Conservation (phyloP, 2,329 filamentous ascomycete species). For the Coleophoma cylindrospora region DNA sequence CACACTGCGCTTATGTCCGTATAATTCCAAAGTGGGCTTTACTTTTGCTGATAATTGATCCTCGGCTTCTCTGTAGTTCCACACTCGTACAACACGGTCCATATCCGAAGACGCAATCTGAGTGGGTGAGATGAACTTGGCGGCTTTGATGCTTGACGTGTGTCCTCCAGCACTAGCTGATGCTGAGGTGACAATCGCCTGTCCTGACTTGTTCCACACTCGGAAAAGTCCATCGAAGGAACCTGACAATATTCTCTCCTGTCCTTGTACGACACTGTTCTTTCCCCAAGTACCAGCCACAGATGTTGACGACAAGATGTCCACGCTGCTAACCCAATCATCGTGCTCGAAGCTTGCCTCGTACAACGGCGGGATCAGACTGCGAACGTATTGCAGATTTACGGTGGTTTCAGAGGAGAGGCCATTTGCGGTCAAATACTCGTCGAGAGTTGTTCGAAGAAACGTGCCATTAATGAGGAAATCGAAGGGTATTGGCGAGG, state of each 20-base stretch:
- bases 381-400: conserved; percentile 88
- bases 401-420: conserved; percentile 85
- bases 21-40: conserved; percentile 73
- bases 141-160: conserved; percentile 72
- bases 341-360: conserved; percentile 94
- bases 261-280: conserved; percentile 43
- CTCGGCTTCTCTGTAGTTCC: conserved; percentile 74
- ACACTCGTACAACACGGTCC: conserved; percentile 81
- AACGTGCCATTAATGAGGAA: conserved; percentile 95
- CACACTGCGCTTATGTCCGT: conserved; percentile 73
- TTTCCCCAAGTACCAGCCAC: conserved; percentile 52
- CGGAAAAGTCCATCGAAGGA: conserved; percentile 87
- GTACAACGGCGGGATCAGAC: conserved; percentile 82
- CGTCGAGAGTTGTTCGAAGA: conserved; percentile 81
- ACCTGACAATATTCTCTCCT: conserved; percentile 78
- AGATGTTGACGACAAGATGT: conserved; percentile 69
- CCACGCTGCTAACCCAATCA: conserved; percentile 89
- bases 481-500: conserved; percentile 73
- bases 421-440: conserved; percentile 81
- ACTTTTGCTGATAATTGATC: conserved; percentile 52
- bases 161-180: conserved; percentile 66
- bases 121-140: conserved; percentile 72
- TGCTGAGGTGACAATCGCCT: conserved; percentile 73
- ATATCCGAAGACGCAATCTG: conserved; percentile 79
- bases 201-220: conserved; percentile 86